Conservation (phyloP, 352 stramenopile genomes). For the Phytopythium oedochilum region DNA sequence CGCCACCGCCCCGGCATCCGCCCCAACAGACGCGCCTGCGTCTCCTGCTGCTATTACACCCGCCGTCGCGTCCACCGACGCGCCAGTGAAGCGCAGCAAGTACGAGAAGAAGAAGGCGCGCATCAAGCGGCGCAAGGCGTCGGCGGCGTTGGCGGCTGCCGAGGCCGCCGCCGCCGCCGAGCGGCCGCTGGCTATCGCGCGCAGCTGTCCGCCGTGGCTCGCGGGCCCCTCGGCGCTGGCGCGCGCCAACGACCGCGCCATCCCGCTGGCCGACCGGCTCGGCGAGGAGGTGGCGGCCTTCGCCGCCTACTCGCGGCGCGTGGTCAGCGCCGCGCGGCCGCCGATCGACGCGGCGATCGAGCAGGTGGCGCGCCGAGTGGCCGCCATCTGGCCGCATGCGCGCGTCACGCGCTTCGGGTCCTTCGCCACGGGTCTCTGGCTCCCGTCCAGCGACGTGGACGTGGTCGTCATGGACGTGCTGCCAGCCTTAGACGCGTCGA, state of each 20-base stretch:
- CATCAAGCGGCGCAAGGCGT: slow-evolving; percentile 33
- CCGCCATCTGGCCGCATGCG: slow-evolving; percentile 72
- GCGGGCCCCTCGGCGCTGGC: background rate
- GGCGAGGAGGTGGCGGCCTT: slow-evolving; percentile 64
- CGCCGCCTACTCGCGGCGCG: slow-evolving; percentile 51
- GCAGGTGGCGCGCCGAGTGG: slow-evolving; percentile 57
- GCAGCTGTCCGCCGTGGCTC: slow-evolving; percentile 8
- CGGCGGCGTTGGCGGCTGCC: slow-evolving; percentile 14
- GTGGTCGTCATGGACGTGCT: slow-evolving; percentile 77
- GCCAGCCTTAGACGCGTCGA: background rate
- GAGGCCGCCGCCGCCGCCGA: slow-evolving; percentile 20
- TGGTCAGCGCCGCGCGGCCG: slow-evolving; percentile 44
- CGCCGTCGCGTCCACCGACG: background rate
- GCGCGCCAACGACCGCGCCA: slow-evolving; percentile 14
- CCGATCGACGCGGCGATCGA: slow-evolving; percentile 72
- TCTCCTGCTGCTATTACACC: background rate
- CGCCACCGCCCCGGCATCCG: background rate
- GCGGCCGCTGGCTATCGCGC: slow-evolving; percentile 12
- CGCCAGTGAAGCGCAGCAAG: slow-evolving; percentile 21
- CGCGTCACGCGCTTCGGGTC: slow-evolving; percentile 77
- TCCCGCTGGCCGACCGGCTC: slow-evolving; percentile 20
- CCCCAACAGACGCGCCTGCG: background rate
- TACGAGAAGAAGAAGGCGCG: slow-evolving; percentile 37
- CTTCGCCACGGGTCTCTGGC: slow-evolving; percentile 83
- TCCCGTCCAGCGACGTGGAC: slow-evolving; percentile 86